Evolutionary conservation across 2,329 filamentous ascomycete species (phyloP).

Genomic region (Hymenoscyphus infarciens): DNA sequence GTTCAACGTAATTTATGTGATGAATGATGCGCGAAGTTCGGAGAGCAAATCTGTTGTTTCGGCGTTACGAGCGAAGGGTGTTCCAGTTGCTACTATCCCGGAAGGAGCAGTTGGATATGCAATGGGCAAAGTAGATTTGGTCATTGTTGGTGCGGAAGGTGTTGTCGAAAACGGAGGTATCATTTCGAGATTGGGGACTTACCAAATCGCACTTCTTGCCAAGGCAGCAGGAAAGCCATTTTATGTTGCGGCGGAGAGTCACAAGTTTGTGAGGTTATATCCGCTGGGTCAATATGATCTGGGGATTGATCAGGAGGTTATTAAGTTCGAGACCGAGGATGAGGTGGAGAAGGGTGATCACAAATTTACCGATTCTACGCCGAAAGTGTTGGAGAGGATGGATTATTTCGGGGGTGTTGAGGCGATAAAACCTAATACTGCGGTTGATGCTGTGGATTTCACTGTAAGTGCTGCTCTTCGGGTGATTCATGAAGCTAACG

Average conservation of each 20-base stretch:
- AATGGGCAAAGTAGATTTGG: conserved; percentile 67
- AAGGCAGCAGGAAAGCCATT: conserved; percentile 66
- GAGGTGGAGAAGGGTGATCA: conserved; percentile 41
- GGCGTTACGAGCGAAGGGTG: conserved; percentile 66
- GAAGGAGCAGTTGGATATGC: conserved; percentile 76
- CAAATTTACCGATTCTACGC: conserved; percentile 23
- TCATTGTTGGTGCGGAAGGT: conserved; percentile 72
- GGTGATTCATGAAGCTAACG: conserved; percentile 30
- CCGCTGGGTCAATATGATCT: conserved; percentile 78
- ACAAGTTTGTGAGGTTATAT: conserved; percentile 91
- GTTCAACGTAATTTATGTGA: conserved; percentile 81
- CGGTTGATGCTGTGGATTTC: conserved; percentile 60
- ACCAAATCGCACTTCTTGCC: conserved; percentile 81
- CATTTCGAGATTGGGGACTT: conserved; percentile 80
- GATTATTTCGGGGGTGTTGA: conserved; percentile 29
- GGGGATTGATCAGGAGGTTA: conserved; percentile 72
- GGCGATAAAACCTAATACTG: conserved; percentile 33
- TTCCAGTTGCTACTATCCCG: conserved; percentile 79
- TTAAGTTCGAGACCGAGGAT: conserved; percentile 65
- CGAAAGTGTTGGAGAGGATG: conserved; percentile 21
- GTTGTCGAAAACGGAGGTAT: conserved; percentile 93
- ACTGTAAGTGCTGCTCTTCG: conserved; percentile 60
- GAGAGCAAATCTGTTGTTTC: conserved; percentile 71
- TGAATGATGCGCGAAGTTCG: conserved; percentile 50
- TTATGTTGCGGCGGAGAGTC: conserved; percentile 89